Evolutionary conservation across 1,284 basidiomycete species (phyloP), one percentile per base, ranked within the genome.

Genomic region (Coriolopsis trogii): DNA sequence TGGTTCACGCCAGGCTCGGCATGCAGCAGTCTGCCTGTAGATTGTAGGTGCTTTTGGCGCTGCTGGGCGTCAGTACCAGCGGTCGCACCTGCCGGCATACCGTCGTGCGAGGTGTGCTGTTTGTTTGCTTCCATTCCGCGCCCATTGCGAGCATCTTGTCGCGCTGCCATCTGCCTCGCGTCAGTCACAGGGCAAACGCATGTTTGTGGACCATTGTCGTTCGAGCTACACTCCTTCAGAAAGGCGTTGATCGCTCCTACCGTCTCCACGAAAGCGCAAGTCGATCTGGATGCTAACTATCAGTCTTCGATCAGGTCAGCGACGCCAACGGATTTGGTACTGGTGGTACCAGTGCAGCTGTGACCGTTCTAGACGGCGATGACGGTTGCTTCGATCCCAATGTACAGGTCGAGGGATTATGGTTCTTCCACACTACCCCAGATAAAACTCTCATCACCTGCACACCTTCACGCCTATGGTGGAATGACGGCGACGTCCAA

Each of bases 281-380:
- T 37, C 9, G 15, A 36, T 37, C 34, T 15, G 20, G 18, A 21
- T 25, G 39, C 51, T 51, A 13, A 62, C 36, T n/a, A 7, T 29
- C 36, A 39, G 28, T 44, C 21, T 34, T 24, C 51, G 34, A 12
- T 7, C 58, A 91, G 88, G 79, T 91, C 56, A 88, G 85, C 66
- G 89, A 92, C 61, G 71, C 72, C 38, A 74, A 74, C 3, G 83
- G 81, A 2, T 89, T 91, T 62, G 89, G 84, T 9, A 75, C 82
- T 0, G 89, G 90, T 7, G 89, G 90, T 4, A 89, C 89, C 1
- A 89, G 84, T 51, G 79, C 79, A 3, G 78, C 81, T 1, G 82
- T 80, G 3, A 76, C 72, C 50, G 86, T 90, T 26, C 59, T 61
- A 18, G 61, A 64, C 13, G 84, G 80, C 2, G 69, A 68, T 37